Conservation (phyloP, 768 basidiomycete species). For the Termitomyces sp. region DNA sequence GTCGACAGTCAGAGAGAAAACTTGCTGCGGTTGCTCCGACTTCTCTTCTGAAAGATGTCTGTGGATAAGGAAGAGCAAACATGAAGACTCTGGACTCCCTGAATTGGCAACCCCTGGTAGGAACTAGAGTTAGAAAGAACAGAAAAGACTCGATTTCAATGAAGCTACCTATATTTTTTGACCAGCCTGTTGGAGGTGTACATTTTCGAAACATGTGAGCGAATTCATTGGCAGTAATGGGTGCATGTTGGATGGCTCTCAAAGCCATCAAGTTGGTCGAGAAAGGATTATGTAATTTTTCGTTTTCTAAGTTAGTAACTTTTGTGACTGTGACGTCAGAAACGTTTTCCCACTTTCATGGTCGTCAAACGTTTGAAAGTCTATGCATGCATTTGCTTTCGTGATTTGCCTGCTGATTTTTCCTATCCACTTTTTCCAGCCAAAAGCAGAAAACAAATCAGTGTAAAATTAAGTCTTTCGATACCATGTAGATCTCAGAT, state of each 20-base stretch:
- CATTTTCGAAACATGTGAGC: slow-evolving; percentile 40
- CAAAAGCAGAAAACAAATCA: too few species aligned
- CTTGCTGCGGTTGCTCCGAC: slow-evolving; percentile 15
- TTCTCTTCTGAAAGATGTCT: slow-evolving; percentile 31
- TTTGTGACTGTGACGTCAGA: too few species aligned
- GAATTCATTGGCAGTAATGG: slow-evolving; percentile 51
- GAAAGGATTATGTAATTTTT: too few species aligned
- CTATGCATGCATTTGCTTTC: too few species aligned
- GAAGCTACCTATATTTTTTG: slow-evolving; percentile 39
- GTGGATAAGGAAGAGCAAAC: slow-evolving; percentile 66
- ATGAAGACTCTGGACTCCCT: slow-evolving; percentile 81
- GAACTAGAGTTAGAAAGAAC: background rate
- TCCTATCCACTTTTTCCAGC: too few species aligned
- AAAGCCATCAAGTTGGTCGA: slow-evolving; percentile 5
- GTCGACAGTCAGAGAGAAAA: slow-evolving; percentile 63
- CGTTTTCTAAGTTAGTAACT: too few species aligned
- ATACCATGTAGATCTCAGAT: too few species aligned
- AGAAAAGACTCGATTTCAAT: background rate
- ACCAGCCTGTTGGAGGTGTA: slow-evolving; percentile 49
- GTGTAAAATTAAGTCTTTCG: too few species aligned
- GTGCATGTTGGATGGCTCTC: slow-evolving; percentile 10
- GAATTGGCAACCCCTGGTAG: slow-evolving; percentile 69
- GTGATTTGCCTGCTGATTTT: too few species aligned
- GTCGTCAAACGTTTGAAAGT: too few species aligned
- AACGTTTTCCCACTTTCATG: too few species aligned